A percentile compares a stretch with the other conserved stretches of the same genome.
Conservation (phyloP, 148 eudicot genomes). For the Vaccinium vitisidaea region DNA sequence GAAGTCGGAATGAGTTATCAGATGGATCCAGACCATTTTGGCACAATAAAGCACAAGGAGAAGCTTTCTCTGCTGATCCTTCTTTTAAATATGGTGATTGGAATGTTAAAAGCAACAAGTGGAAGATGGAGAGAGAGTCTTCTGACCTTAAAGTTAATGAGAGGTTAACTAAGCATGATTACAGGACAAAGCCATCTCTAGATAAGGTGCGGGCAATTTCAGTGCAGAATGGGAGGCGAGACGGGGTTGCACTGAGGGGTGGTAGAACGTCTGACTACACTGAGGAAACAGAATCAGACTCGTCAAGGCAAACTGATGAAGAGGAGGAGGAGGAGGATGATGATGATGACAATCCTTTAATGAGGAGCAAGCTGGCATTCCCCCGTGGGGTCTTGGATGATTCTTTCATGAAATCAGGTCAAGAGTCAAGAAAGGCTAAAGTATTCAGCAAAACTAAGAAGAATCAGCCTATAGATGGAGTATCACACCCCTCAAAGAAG, state of each 20-base stretch:
- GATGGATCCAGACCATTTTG: slow-evolving; percentile 42
- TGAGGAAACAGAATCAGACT: slow-evolving; percentile 90
- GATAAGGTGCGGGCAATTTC: slow-evolving; percentile 39
- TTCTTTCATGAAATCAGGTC: slow-evolving; percentile 18
- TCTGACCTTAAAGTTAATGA: slow-evolving; percentile 43
- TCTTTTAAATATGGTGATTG: slow-evolving; percentile 35
- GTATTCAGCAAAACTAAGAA: slow-evolving; percentile 37
- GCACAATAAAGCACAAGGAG: slow-evolving; percentile 38
- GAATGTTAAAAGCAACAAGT: slow-evolving; percentile 46
- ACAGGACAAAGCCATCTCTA: slow-evolving; percentile 34
- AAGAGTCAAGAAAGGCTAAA: slow-evolving; percentile 40
- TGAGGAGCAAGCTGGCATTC: slow-evolving; percentile 64
- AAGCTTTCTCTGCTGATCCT: slow-evolving; percentile 31
- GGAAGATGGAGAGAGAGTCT: slow-evolving; percentile 39
- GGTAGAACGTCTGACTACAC: slow-evolving; percentile 34
- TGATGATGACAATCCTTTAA: slow-evolving; percentile 43
- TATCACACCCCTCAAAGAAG: slow-evolving; percentile 36
- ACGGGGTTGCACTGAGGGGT: slow-evolving; percentile 32
- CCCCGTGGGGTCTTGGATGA: slow-evolving; percentile 29
- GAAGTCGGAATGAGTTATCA: slow-evolving; percentile 40
- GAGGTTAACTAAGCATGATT: slow-evolving; percentile 37
- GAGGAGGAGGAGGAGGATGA: slow-evolving; percentile 24
- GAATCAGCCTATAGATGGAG: slow-evolving; percentile 35
- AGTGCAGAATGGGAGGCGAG: slow-evolving; percentile 51
- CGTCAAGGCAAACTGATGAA: slow-evolving; percentile 59